A percentile compares a stretch with the other conserved stretches of the same genome.
Evolutionary conservation across 768 basidiomycete genomes (phyloP).

Genomic region (Calocybe gangraenosa): DNA sequence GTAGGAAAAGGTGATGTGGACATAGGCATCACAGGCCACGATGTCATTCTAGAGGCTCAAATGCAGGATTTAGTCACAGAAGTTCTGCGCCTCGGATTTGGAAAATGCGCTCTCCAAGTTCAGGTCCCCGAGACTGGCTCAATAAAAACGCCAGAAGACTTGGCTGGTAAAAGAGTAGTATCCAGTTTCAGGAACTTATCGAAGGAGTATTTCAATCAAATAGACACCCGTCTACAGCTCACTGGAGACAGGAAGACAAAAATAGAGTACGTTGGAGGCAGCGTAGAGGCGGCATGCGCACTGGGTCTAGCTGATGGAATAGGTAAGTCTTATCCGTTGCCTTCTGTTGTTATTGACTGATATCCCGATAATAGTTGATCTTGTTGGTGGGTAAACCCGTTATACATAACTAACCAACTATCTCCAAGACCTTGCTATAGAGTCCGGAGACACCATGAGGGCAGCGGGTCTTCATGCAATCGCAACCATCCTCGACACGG

Average conservation of each 20-base stretch:
- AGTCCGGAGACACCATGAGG: conserved; percentile 99
- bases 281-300: conserved; percentile 97
- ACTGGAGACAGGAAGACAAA: conserved; percentile 58
- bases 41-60: conserved; percentile 88
- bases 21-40: conserved; percentile 96
- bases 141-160: conserved; percentile 68
- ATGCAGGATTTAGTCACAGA: conserved; percentile 80
- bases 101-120: conserved; percentile 85
- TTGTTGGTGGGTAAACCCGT: conserved; percentile 66
- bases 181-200: conserved; percentile 94
- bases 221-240: conserved; percentile 57
- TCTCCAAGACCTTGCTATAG: conserved; percentile 34
- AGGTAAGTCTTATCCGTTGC: conserved; percentile 44
- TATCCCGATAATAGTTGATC: conserved; percentile 61
- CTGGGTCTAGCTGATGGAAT: conserved; percentile 97
- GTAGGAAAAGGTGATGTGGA: conserved; percentile 97
- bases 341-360: conserved; percentile 5
- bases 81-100: conserved; percentile 82
- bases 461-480: conserved; percentile 95
- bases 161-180: conserved; percentile 89
- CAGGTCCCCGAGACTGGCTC: conserved; percentile 81
- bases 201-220: conserved; percentile 64
- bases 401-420: neutral
- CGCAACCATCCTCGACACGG: conserved; percentile 73
- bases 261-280: conserved; percentile 95